These are phyloP conservation scores for Gliomastix tumulicola DNA, from an alignment of 2,329 filamentous ascomycete genomes.

Conservation along the genomic window DNA sequence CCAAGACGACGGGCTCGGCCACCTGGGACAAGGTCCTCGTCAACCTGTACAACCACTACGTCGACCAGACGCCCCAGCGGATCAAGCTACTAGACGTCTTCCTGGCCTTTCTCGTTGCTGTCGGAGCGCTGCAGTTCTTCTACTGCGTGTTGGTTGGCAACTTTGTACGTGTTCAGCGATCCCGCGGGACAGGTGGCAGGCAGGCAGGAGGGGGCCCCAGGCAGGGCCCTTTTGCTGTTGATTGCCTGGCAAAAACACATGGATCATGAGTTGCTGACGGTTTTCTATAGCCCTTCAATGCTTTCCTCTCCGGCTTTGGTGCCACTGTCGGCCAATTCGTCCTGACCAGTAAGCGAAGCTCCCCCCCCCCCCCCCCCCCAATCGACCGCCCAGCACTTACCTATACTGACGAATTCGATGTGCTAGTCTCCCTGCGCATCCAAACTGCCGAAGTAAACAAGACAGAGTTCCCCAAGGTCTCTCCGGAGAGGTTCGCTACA, in stretches of 20 bases:
- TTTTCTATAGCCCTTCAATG: constrained; percentile 88
- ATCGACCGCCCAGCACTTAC: not conserved
- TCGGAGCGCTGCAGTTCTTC: constrained; percentile 85
- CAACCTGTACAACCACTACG: constrained; percentile 72
- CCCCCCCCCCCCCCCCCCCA: not conserved
- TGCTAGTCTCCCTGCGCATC: constrained; percentile 67
- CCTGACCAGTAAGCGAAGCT: constrained; percentile 65
- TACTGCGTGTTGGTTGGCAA: constrained; percentile 92
- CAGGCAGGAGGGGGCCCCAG: not conserved
- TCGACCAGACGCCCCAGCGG: constrained; percentile 75
- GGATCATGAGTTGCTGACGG: not conserved
- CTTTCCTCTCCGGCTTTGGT: constrained; percentile 91
- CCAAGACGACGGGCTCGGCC: constrained; percentile 14
- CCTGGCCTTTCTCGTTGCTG: constrained; percentile 76
- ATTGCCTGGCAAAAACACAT: not conserved
- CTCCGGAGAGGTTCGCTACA: constrained; percentile 65
- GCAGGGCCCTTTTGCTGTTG: not conserved
- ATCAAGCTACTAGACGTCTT: constrained; percentile 90
- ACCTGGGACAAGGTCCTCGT: constrained; percentile 54
- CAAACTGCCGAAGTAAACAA: constrained; percentile 84
- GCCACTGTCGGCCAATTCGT: constrained; percentile 97
- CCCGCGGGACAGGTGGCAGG: too few relatives aligned
- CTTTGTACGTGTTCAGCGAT: constrained; percentile 63
- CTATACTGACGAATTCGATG: too few relatives aligned
- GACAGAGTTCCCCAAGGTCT: constrained; percentile 67